Base-by-base conservation (phyloP, 1,284 basidiomycete species). In the Agaricales sp. region DNA sequence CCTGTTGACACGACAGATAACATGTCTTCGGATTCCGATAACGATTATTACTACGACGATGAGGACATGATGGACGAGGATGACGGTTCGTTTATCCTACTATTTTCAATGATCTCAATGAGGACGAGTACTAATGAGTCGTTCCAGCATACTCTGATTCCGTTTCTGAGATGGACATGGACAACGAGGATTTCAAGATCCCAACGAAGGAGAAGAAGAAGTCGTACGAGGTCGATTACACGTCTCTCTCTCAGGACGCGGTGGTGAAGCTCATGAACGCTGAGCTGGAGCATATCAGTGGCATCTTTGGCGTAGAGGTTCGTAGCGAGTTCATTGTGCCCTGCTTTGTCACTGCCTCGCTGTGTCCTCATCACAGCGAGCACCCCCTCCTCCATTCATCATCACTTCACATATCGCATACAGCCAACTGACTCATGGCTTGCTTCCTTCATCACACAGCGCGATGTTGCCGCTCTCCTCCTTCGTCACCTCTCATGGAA, bases 401-500 rank as follows among this genome's bases (percentile, higher is more conserved):
- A n/a, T n/a, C n/a, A n/a, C n/a, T n/a, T n/a, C n/a, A n/a, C n/a
- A n/a, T n/a, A n/a, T n/a, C n/a, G n/a, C n/a, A n/a, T n/a, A n/a
- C n/a, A n/a, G n/a, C n/a, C n/a, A n/a, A n/a, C n/a, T n/a, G n/a
- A n/a, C n/a, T n/a, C n/a, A n/a, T n/a, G n/a, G n/a, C n/a, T n/a
- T n/a, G n/a, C n/a, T n/a, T n/a, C n/a, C n/a, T n/a, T n/a, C n/a
- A n/a, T n/a, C n/a, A 50, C 39, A 16, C 39, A 41, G 39, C 39
- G 39, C 13, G 39, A 41, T 54, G 74, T 74, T 2, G 92, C 94
- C 1, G 78, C 84, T 1, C 73, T 94, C 44, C 74, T 99, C 3
- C 72, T 99, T 45, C 82, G 93, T 24, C 74, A 92, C 67, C 83
- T 88, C 71, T 74, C 77, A 45, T 99, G 95, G 95, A 98, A 99